phyloP scores from a whole-genome alignment of 345 rosid species.

The Schrenkiella parvula region DNA sequence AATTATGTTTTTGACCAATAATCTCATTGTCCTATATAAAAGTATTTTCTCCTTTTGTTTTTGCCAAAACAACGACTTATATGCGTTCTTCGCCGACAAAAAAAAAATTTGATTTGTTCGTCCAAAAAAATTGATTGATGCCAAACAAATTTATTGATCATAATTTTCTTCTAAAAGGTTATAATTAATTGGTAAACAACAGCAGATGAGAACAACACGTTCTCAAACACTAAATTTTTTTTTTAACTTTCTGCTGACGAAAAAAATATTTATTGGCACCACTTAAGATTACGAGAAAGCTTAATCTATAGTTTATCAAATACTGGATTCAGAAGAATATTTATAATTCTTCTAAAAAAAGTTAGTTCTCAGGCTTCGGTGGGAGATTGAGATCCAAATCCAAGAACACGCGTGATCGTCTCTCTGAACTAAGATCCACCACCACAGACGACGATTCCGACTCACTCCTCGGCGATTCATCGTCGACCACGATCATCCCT shows the following conservation, averaged over 20 bases:
- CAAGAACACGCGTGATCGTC: slow-evolving; percentile 21
- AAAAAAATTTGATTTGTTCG: background rate
- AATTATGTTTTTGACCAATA: slow-evolving; percentile 9
- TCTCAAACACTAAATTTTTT: background rate
- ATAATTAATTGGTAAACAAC: background rate
- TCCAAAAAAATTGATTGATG: slow-evolving; percentile 1
- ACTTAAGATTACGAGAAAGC: background rate
- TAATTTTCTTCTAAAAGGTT: background rate
- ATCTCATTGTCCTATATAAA: background rate
- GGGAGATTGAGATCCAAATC: slow-evolving; percentile 72
- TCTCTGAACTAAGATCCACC: slow-evolving; percentile 32
- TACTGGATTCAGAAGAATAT: background rate
- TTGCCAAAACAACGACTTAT: background rate
- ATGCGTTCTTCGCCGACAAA: background rate
- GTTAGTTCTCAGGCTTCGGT: slow-evolving; percentile 42
- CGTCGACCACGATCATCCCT: slow-evolving; percentile 12
- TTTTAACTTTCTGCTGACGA: slow-evolving; percentile 6
- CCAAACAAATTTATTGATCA: slow-evolving; percentile 4
- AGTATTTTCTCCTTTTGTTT: background rate
- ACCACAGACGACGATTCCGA: slow-evolving; percentile 54
- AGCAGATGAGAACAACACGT: slow-evolving; percentile 9
- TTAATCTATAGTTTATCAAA: background rate
- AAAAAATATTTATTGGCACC: background rate
- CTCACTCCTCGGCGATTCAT: slow-evolving; percentile 32
- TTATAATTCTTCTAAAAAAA: background rate